Base-by-base conservation (phyloP, 352 stramenopile genomes). In the Globisporangium paroecandrum region DNA sequence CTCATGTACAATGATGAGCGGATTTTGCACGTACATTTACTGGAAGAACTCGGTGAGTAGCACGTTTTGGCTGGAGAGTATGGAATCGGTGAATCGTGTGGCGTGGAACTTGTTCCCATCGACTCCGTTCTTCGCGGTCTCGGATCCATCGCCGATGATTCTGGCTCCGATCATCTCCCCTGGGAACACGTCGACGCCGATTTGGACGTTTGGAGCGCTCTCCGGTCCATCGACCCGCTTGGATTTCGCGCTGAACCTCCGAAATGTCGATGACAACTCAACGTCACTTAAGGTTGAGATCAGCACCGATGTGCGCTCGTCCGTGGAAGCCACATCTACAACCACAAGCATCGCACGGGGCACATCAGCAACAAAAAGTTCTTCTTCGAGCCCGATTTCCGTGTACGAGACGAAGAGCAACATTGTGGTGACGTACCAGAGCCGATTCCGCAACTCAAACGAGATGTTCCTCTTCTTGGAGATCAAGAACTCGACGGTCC, bases 301-400 rank as follows among this genome's bases (percentile, higher is more conserved):
- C 60, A 69, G 70, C 8, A 77, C 78, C 1, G 80, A 79, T 25
- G 73, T 87, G 18, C 76, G 74, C 22, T 74, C 74, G 4, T 61
- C 69, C 8, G 62, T 70, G 1, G 77, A 89, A 51, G 77, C 79
- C 13, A 73, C 75, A 10, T 77, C 81, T 24, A 83, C 75, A 1
- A 76, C 86, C 74, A 89, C 81, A 41, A 87, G 78, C 69, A 87
- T 87, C 57, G 76, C 79, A n/a, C 66, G 77, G 4, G 63, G 70
- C 34, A 58, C 66, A 3, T 12, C 18, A 51, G 18, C 43, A 24
- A n/a, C 41, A 51, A 46, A 20, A 32, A 38, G 55, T 22, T 61
- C 55, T 9, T 47, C 25, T 47, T 27, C 29, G 10, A 1, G 24
- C 41, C 7, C 25, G 24, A 24, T 6, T 15, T 59, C 76, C 1